Evolutionary conservation across 345 rosid genomes (phyloP).

Genomic region (Eucalyptus paniculata): DNA sequence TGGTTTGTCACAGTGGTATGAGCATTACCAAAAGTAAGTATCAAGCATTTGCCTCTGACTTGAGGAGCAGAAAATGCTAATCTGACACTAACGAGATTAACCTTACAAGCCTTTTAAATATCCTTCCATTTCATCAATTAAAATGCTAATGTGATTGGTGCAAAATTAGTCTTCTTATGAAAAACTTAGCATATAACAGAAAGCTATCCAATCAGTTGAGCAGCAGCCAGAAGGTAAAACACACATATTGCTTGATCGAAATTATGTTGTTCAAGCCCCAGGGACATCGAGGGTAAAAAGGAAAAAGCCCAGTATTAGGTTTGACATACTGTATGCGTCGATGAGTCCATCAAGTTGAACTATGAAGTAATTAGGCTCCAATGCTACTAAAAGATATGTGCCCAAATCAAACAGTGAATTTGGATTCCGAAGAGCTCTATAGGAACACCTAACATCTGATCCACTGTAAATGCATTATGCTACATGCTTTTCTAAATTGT

Average conservation of each 20-base stretch:
- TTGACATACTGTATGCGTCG: not conserved
- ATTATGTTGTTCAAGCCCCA: not conserved
- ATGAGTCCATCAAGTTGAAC: not conserved
- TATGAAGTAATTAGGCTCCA: not conserved
- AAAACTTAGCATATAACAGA: not conserved
- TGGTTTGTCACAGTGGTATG: not conserved
- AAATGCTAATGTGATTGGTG: not conserved
- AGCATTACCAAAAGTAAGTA: not conserved
- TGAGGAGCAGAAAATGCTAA: not conserved
- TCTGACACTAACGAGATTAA: not conserved
- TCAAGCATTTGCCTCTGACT: not conserved
- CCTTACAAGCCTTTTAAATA: not conserved
- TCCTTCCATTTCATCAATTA: not conserved
- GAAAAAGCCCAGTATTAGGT: not conserved
- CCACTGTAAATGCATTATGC: not conserved
- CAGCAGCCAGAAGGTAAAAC: not conserved
- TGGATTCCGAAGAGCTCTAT: not conserved
- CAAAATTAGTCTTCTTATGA: not conserved
- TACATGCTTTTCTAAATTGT: not conserved
- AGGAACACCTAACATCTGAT: not conserved
- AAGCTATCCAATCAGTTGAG: not conserved
- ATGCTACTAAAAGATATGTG: not conserved
- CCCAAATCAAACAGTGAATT: not conserved
- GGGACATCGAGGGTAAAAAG: not conserved
- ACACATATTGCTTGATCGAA: not conserved